These are phyloP conservation scores for Leonotis leonurus DNA, from an alignment of 257 asterid genomes.

Conservation along the genomic window DNA sequence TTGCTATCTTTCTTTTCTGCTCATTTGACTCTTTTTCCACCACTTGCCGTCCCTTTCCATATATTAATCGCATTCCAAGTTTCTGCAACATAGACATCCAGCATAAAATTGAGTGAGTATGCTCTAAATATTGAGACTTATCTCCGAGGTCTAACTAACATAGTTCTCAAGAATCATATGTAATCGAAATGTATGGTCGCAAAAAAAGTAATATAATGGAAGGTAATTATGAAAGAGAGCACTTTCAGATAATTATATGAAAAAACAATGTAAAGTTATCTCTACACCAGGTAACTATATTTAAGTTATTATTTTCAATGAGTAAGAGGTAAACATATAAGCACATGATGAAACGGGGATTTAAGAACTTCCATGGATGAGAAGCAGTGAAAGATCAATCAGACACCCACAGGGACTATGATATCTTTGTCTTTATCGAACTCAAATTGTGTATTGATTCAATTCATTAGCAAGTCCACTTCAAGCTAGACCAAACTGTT, in stretches of 20 bases:
- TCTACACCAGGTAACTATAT: not conserved
- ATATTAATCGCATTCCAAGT: conserved; percentile 58
- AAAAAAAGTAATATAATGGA: not conserved
- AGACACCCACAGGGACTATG: not conserved
- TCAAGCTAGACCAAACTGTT: not conserved
- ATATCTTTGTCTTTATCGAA: not conserved
- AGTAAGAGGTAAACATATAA: not conserved
- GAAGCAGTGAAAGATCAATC: not conserved
- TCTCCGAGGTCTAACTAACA: not conserved
- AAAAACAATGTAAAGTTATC: not conserved
- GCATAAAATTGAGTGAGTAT: conserved; percentile 13
- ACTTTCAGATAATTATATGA: not conserved
- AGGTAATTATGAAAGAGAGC: not conserved
- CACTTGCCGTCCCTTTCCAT: conserved; percentile 44
- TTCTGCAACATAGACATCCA: conserved; percentile 56
- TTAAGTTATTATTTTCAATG: not conserved
- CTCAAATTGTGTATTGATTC: not conserved
- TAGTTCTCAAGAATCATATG: not conserved
- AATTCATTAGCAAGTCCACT: not conserved
- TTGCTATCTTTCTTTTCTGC: conserved; percentile 53
- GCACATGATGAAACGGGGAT: not conserved
- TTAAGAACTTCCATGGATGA: not conserved
- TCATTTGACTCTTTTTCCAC: conserved; percentile 46
- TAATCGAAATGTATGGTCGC: not conserved
- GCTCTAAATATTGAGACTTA: not conserved